These are phyloP conservation scores for Kwoniella sp. DNA, from an alignment of 768 basidiomycete species.

Conservation along the genomic window DNA sequence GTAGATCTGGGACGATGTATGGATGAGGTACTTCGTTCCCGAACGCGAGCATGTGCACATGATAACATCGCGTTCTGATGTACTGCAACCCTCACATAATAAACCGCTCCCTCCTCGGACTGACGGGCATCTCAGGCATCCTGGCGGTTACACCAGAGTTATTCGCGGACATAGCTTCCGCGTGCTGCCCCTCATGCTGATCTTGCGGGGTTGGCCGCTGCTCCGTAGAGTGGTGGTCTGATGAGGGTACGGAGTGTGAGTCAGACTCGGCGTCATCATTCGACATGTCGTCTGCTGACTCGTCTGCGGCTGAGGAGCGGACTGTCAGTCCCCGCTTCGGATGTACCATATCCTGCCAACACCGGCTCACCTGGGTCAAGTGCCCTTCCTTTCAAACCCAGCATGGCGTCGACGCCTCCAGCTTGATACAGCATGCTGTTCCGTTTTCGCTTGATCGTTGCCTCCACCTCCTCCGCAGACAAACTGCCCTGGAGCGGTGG, in stretches of 20 bases:
- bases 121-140: no score
- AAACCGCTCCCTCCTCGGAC: no score
- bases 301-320: conserved; percentile 7
- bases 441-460: conserved; percentile 32
- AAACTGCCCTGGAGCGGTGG: not conserved
- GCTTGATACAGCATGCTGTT: conserved; percentile 45
- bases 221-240: no score
- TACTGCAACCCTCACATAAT: no score
- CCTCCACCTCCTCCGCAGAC: conserved; percentile 16
- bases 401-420: conserved; percentile 34
- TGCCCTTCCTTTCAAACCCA: conserved; percentile 35
- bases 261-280: conserved; percentile 18
- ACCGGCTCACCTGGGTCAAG: conserved; percentile 34
- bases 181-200: no score
- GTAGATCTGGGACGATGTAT: no score
- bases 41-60: no score
- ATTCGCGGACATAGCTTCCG: no score
- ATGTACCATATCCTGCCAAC: not conserved
- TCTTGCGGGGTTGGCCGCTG: no score
- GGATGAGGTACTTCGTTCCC: no score
- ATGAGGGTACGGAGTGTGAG: conserved; percentile 2
- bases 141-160: no score
- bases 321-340: not conserved
- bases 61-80: no score
- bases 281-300: conserved; percentile 17